Base-by-base conservation (phyloP, 1,284 basidiomycete species). In the Porphyrellus sp. region DNA sequence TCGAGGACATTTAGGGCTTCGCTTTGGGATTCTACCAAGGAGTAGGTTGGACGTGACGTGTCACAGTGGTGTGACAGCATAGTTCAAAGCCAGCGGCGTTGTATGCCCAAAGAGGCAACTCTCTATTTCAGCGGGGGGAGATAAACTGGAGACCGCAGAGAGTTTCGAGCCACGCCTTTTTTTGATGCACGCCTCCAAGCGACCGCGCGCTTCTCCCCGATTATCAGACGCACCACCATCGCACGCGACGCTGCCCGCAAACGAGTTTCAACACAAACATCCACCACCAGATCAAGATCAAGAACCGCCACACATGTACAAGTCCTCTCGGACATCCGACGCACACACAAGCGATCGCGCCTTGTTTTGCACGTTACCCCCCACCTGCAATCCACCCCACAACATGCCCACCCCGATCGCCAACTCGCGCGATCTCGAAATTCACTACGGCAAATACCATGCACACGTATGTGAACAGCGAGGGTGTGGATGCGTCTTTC, bases 361-460 rank as follows among this genome's bases (percentile, higher is more conserved):
- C 8, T 63, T 87, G 43, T 64, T 85, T 15, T 93, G 91, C 69
- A 83, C 81, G 2, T 77, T 94, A 8, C 89, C 91, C 1, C 92
- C 92, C 16, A 91, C 88, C 38, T 95, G 92, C 70, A 80, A 82
- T 50, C 85, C 79, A 25, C 79, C 80, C 16, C 71, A 73, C 44
- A 40, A 72, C 28, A 62, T 56, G 1, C 80, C 87, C 1, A 86
- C 86, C 2, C 68, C 75, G 1, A 78, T 93, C 47, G 73, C 77
- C 1, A 79, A 78, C 55, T 77, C 80, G 33, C 77, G 74, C 20
- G 88, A 89, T 51, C 77, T 93, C 7, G 89, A 93, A 61, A 71
- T 79, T 24, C 92, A 95, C 72, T 91, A 94, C 68, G 83, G 82
- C 2, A 85, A 75, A 21, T 89, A 86, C 64, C 93, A 96, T 68